Conservation (phyloP, 208 protist species). For the Leishmania lainsoni region DNA sequence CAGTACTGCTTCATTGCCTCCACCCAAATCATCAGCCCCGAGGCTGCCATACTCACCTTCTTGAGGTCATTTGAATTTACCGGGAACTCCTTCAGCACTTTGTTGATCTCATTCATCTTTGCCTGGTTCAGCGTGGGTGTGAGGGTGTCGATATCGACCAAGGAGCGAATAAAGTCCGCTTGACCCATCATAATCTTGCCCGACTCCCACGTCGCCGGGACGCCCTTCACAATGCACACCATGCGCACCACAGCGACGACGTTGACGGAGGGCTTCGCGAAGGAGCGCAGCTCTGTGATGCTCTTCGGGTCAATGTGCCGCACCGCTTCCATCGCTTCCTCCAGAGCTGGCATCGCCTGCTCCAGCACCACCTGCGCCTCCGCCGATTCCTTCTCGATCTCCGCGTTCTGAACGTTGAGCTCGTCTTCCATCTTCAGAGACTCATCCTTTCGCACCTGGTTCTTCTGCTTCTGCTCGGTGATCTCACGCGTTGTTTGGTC, state of each 20-base stretch:
- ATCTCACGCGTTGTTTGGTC: conserved; percentile 93
- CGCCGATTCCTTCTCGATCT: conserved; percentile 91
- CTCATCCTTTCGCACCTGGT: conserved; percentile 88
- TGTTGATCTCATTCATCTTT: conserved; percentile 95
- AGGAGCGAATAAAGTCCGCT: conserved; percentile 88
- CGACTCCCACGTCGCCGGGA: conserved; percentile 88
- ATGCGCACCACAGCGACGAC: conserved; percentile 96
- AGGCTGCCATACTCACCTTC: conserved; percentile 92
- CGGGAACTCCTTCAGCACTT: conserved; percentile 91
- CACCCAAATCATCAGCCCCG: conserved; percentile 97
- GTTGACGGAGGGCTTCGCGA: conserved; percentile 94
- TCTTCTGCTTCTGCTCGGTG: conserved; percentile 88
- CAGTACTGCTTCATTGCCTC: conserved; percentile 98
- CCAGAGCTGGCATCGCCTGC: conserved; percentile 96
- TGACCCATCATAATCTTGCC: conserved; percentile 94
- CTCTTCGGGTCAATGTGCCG: conserved; percentile 95
- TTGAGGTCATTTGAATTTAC: conserved; percentile 93
- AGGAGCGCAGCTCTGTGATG: conserved; percentile 97
- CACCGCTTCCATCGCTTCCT: conserved; percentile 96
- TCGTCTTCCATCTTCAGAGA: conserved; percentile 92
- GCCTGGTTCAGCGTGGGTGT: conserved; percentile 89
- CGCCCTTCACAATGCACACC: conserved; percentile 93
- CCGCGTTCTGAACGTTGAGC: conserved; percentile 88
- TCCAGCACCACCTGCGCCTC: conserved; percentile 96
- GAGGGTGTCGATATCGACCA: conserved; percentile 91